Evolutionary conservation across 73 alveolate genomes (phyloP), one percentile per base, ranked within the genome.

Genomic region (Loxodes magnus): DNA sequence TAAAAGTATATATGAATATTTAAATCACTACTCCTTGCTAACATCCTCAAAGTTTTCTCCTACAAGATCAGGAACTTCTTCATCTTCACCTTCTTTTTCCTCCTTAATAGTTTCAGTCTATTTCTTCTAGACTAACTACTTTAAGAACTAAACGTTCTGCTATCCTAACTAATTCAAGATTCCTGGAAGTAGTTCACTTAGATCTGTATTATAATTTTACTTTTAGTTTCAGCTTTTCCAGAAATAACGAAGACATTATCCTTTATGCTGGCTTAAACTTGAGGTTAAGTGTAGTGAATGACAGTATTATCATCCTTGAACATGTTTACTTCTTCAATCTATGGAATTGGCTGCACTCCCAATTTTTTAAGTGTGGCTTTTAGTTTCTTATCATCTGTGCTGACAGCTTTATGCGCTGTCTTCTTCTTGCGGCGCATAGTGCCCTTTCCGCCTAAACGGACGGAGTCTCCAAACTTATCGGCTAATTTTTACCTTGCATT

Each of bases 281-380:
- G 70, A 19, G 96, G 96, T 30, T 49, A 69, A 52, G 62, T 68
- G 64, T 80, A 85, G 65, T 80, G 89, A 31, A 85, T 56, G 20
- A 81, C 94, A 39, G 92, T 70, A 64, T 74, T 73, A 65, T 85
- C 93, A 66, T 85, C 96, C 66, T 75, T 74, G 83, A 85, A 81
- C 71, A 85, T 63, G 69, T 85, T 85, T 43, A 85, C 82, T 64
- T 85, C 96, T 16, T 59, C 87, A 41, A 80, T 71, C 54, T 70
- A 91, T 25, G 77, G 82, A 36, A 85, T 67, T 51, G 74, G 78
- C 54, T 82, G 82, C 16, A 81, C 87, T 26, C 84, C 88, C 43
- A 71, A 48, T 28, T 84, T 77, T 71, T 80, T 75, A 41, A 84
- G 66, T 48, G 80, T 74, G 16, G 77, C 59, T 82, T 61, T 61